Base-by-base conservation (phyloP, 176 grass and related monocot species). In the Neostapfia colusana region DNA sequence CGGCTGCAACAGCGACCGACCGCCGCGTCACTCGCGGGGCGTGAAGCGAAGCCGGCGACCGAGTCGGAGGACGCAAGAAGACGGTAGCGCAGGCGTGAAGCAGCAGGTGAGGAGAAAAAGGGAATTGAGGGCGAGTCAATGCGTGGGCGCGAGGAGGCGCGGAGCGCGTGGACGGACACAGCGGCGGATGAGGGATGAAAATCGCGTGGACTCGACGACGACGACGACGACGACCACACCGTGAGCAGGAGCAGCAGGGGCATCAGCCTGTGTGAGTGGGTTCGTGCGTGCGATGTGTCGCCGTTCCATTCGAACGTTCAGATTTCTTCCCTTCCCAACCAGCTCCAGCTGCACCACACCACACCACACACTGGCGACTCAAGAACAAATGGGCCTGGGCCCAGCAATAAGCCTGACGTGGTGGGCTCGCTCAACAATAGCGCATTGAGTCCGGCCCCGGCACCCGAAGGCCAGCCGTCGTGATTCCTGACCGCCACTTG, bases 251-350 rank as follows among this genome's bases (percentile, higher is more conserved):
- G 41, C 10, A 31, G 31, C 31, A 27, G 17, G 20, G 28, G 42
- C 11, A 9, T 70, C 43, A 31, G 16, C 48, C 42, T 2, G 38
- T 6, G 38, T 7, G 73, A 13, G 55, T 31, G 56, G 41, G 40
- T 4, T 63, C 58, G 44, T 20, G 58, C 74, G 45, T 48, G 58
- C 74, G 58, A 76, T 76, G 74, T 76, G 74, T 76, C 41, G 39
- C 17, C 58, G 41, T 36, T 46, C 43, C 58, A 34, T 76, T 76
- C 58, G 58, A 6, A 3, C 74, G 27, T 63, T 62, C 10, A 35
- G 56, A 75, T 76, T 18, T 31, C 12, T 3, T 13, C 12, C 43
- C 0, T 6, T 49, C 44, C 54, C 21, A 60, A 40, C 71, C 71
- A 42, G n/a, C n/a, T n/a, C n/a, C n/a, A n/a, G n/a, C n/a, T n/a